Evolutionary conservation across 441 rosid genomes (phyloP).

Genomic region (Geranium incanum): DNA sequence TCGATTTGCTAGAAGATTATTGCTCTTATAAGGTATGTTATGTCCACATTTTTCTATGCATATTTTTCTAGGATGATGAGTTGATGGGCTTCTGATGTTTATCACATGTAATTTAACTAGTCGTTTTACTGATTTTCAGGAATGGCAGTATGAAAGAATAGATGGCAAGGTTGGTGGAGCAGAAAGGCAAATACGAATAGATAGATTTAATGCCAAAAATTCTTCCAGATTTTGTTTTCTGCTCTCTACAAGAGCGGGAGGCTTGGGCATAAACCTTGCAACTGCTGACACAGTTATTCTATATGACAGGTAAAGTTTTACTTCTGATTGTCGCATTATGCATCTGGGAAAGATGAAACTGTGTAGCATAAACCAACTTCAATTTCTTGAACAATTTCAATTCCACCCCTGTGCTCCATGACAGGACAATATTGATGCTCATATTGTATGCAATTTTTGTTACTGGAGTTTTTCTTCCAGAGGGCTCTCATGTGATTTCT

Average conservation of each 20-base stretch:
- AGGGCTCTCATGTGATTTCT: not conserved
- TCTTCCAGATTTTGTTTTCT: constrained; percentile 93
- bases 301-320: constrained; percentile 69
- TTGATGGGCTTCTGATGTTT: constrained; percentile 16
- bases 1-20: constrained; percentile 93
- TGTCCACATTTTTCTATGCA: constrained; percentile 12
- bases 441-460: not conserved
- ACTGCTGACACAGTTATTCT: constrained; percentile 97
- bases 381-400: not conserved
- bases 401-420: not conserved
- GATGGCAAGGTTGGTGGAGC: constrained; percentile 99
- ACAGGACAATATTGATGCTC: not conserved
- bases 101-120: constrained; percentile 1
- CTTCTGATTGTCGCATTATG: not conserved
- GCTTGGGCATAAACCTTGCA: constrained; percentile 98
- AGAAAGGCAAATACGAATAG: constrained; percentile 95
- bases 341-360: constrained; percentile 4
- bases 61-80: constrained; percentile 4
- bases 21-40: constrained; percentile 57
- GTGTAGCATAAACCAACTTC: not conserved
- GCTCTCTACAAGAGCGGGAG: constrained; percentile 99
- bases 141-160: constrained; percentile 88
- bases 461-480: not conserved
- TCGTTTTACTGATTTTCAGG: constrained; percentile 37
- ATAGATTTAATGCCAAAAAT: constrained; percentile 79